Percentiles rank a stretch among this genome's conserved stretches.
phyloP scores from a whole-genome alignment of 305 asterid genomes.

The Fraxinus velutina region DNA sequence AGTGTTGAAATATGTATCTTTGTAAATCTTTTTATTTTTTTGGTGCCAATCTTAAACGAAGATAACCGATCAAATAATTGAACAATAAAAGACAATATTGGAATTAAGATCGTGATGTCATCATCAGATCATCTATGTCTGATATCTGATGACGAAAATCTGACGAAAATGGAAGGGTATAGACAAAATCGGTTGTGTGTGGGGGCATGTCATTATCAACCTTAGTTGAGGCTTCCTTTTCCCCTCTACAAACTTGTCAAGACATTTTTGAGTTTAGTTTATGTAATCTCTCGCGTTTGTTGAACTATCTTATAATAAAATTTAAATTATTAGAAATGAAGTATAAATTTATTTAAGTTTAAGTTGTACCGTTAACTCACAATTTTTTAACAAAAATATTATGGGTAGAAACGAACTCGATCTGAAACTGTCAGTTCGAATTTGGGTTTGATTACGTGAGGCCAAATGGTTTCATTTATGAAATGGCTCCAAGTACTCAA shows the following conservation, averaged over 20 bases:
- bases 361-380: no score
- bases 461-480: no score
- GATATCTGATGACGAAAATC: conserved; percentile 1
- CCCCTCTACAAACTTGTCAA: conserved; percentile 26
- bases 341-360: background rate
- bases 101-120: background rate
- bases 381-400: no score
- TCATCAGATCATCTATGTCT: conserved; percentile 17
- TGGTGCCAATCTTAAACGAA: background rate
- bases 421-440: no score
- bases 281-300: background rate
- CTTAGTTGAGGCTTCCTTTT: conserved; percentile 18
- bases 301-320: background rate
- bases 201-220: conserved; percentile 31
- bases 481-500: no score
- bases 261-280: conserved; percentile 26
- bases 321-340: background rate
- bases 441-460: no score
- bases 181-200: conserved; percentile 24
- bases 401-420: no score
- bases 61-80: background rate
- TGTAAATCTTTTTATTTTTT: no score
- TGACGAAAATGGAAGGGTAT: background rate
- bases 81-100: background rate
- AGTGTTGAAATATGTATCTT: no score